phyloP scores from a whole-genome alignment of 176 grass and related monocot genomes.

The barley (Hordeum vulgare) region DNA sequence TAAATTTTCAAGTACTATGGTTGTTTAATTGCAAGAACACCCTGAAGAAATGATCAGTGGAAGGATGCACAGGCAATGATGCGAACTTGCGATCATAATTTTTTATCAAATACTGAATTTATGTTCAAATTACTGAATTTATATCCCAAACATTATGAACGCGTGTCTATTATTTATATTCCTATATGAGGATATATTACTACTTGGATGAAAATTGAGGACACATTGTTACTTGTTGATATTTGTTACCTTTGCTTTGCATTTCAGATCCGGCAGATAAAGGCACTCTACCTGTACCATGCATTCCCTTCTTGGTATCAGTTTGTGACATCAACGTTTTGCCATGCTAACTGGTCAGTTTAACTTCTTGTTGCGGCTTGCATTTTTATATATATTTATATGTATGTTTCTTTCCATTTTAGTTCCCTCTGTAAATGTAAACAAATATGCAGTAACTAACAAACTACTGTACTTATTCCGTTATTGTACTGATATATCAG shows the following conservation, averaged over 20 bases:
- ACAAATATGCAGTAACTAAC: conserved; percentile 1
- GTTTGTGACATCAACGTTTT: conserved; percentile 94
- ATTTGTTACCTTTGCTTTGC: conserved; percentile 6
- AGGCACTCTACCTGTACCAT: conserved; percentile 82
- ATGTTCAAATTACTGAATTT: neutral
- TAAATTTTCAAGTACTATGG: neutral
- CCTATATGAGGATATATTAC: neutral
- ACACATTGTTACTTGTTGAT: neutral
- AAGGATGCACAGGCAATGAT: neutral
- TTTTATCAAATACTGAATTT: neutral
- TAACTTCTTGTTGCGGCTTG: neutral
- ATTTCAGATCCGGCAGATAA: conserved; percentile 65
- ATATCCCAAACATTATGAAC: neutral
- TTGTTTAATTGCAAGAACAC: neutral
- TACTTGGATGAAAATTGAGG: neutral
- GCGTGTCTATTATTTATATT: neutral
- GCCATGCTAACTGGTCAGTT: conserved; percentile 92
- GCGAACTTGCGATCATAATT: neutral
- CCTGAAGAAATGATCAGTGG: neutral
- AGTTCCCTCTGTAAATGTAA: neutral
- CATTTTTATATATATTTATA: conserved; percentile 5
- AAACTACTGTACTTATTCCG: neutral
- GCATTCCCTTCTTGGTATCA: conserved; percentile 74
- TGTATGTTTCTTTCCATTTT: neutral
- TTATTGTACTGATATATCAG: neutral